Evolutionary conservation across 2,329 filamentous ascomycete genomes (phyloP).

Genomic region (Dactylella cylindrospora): DNA sequence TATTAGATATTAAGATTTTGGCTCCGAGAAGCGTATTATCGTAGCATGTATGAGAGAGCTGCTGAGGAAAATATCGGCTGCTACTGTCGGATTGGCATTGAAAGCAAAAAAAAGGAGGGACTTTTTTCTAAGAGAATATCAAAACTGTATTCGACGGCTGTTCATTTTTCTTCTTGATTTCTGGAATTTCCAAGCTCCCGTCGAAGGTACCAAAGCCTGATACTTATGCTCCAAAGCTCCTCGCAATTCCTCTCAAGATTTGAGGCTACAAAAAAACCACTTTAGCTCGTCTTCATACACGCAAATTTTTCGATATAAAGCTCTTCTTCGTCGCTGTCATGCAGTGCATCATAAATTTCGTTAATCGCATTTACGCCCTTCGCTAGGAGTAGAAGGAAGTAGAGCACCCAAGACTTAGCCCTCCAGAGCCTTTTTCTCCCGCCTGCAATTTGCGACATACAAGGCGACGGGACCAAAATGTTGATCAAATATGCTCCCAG

Average conservation of each 20-base stretch:
- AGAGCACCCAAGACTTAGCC: conserved; percentile 3
- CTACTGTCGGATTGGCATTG: too few species aligned
- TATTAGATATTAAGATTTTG: too few species aligned
- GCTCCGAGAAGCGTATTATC: too few species aligned
- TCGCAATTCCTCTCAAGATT: background rate
- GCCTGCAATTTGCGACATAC: conserved; percentile 20
- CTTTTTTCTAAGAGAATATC: too few species aligned
- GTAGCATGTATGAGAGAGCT: too few species aligned
- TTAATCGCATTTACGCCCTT: conserved; percentile 16
- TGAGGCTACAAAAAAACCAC: background rate
- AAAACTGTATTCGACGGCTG: too few species aligned
- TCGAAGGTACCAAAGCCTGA: conserved; percentile 3
- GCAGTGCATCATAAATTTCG: conserved; percentile 29
- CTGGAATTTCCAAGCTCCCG: too few species aligned
- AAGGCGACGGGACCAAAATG: conserved; percentile 2
- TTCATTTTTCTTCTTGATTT: too few species aligned
- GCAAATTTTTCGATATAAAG: conserved; percentile 3
- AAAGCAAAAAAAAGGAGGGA: too few species aligned
- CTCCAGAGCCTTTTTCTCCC: conserved; percentile 8
- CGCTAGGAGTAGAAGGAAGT: conserved; percentile 37
- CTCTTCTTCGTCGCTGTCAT: conserved; percentile 24
- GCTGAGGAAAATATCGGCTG: too few species aligned
- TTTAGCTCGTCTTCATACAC: conserved; percentile 2
- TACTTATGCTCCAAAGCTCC: conserved; percentile 25
- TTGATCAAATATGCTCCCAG: background rate